Conservation (phyloP, 2,329 filamentous ascomycete genomes). For the Aplosporella prunicola region DNA sequence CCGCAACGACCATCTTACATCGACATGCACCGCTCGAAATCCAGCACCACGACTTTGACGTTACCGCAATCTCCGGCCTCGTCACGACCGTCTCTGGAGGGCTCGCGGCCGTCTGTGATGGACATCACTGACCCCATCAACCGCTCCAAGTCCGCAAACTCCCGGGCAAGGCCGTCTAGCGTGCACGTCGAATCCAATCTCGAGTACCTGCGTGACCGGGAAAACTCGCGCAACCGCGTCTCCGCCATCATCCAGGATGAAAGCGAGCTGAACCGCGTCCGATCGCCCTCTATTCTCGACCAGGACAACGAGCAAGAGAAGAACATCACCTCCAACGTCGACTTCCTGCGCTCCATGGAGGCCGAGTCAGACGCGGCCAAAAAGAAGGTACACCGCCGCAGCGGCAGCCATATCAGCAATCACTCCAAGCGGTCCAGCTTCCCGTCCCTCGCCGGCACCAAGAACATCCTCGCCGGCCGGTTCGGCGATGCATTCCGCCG, state of each 20-base stretch:
- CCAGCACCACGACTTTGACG: conserved; percentile 39
- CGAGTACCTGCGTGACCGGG: conserved; percentile 72
- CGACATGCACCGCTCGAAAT: conserved; percentile 41
- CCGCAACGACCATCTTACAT: conserved; percentile 32
- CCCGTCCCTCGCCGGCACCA: conserved; percentile 62
- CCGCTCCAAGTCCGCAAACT: conserved; percentile 54
- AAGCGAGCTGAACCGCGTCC: conserved; percentile 13
- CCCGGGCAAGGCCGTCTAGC: conserved; percentile 65
- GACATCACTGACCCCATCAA: conserved; percentile 51
- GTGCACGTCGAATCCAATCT: conserved; percentile 75
- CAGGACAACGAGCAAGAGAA: conserved; percentile 44
- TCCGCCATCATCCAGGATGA: conserved; percentile 12
- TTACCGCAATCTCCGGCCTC: conserved; percentile 47
- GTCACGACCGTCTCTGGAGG: conserved; percentile 62
- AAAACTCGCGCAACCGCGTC: conserved; percentile 41
- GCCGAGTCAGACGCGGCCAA: conserved; percentile 41
- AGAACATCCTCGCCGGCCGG: conserved; percentile 73
- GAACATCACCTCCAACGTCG: conserved; percentile 69
- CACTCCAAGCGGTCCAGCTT: conserved; percentile 66
- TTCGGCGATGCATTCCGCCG: conserved; percentile 91
- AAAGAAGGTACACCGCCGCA: conserved; percentile 46
- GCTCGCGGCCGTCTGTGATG: conserved; percentile 52
- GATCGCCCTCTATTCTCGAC: conserved; percentile 24
- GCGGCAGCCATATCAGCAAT: conserved; percentile 47
- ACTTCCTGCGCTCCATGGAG: conserved; percentile 72